Evolutionary conservation across 208 protist genomes (phyloP), one percentile per base, ranked within the genome.

Genomic region (Porcisia deanei): DNA sequence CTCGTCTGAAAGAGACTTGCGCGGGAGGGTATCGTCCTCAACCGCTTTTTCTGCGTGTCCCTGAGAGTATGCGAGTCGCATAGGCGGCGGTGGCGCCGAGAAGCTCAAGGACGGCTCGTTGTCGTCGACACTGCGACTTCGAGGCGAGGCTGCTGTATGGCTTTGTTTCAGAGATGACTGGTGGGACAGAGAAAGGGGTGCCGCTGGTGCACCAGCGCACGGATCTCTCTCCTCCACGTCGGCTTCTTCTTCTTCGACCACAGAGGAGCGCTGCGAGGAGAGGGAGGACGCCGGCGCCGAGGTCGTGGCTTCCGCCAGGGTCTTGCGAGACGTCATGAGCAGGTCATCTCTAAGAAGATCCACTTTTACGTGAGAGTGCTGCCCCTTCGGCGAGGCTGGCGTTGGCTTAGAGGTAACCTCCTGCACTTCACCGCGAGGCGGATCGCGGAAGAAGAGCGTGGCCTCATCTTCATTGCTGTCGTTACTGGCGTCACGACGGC

Each of bases 81-180:
- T 37, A 53, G 25, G 66, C n/a, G 71, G n/a, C 14, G 71, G 71
- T 22, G 64, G 68, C 41, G 54, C 71, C 52, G 55, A 55, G 55
- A 87, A 89, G 37, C 72, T 73, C 65, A 89, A 71, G 12, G 80
- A 85, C 7, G 83, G 83, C 72, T 91, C 84, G 43, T 87, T 79
- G 57, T 83, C 73, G 14, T 37, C 41, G n/a, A 54, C 63, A 68
- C 34, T 49, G 59, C 57, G 68, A 61, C 49, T 45, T 54, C 18
- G 77, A 18, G 54, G 25, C 34, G 22, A 34, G 43, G n/a, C 12
- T 30, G 22, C 63, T 3, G 47, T 14, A 12, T 30, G 47, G 9
- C 14, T 45, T 37, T 34, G 20, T 12, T 59, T 43, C 34, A n/a
- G 14, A 14, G 60, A 22, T 25, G 52, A 20, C 25, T 73, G 22